Percentiles rank a stretch among this genome's conserved stretches.
Conservation (phyloP, 805 yeast species). For the Zygosaccharomyces bailii region DNA sequence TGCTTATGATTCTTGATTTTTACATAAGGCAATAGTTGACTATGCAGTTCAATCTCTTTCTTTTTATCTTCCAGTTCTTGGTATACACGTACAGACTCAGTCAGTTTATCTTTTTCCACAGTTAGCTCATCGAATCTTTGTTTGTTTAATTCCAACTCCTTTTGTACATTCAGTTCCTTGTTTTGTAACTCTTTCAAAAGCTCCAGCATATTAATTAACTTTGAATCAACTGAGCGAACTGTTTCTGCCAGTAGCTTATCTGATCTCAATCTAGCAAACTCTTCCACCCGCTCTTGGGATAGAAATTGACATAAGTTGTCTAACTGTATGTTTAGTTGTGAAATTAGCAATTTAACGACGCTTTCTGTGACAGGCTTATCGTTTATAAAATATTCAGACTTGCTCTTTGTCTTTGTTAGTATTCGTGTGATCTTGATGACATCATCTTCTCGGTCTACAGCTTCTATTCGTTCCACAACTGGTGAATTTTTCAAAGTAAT, state of each 20-base stretch:
- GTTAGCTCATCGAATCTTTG: conserved; percentile 35
- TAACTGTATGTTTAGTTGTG: conserved; percentile 67
- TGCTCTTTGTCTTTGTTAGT: conserved; percentile 41
- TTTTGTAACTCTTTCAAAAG: conserved; percentile 51
- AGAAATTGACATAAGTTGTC: conserved; percentile 91
- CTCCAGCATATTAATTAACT: conserved; percentile 55
- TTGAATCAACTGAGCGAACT: conserved; percentile 71
- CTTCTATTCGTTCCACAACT: conserved; percentile 25
- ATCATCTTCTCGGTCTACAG: conserved; percentile 23
- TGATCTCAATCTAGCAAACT: conserved; percentile 78
- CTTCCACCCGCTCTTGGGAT: conserved; percentile 93
- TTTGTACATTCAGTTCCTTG: conserved; percentile 38
- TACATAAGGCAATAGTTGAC: conserved; percentile 48
- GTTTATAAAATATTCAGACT: conserved; percentile 54
- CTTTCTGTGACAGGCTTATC: conserved; percentile 40
- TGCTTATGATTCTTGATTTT: conserved; percentile 41
- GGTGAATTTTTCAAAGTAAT: conserved; percentile 34
- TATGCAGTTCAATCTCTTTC: conserved; percentile 45
- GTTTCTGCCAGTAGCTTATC: conserved; percentile 73
- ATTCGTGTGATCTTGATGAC: conserved; percentile 44
- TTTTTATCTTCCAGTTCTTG: conserved; percentile 47
- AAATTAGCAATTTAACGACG: conserved; percentile 44
- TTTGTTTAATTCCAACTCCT: conserved; percentile 36
- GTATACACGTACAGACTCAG: conserved; percentile 47
- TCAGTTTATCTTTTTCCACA: conserved; percentile 38